Base-by-base conservation (phyloP, 805 yeast species). In the Candida incommunis region DNA sequence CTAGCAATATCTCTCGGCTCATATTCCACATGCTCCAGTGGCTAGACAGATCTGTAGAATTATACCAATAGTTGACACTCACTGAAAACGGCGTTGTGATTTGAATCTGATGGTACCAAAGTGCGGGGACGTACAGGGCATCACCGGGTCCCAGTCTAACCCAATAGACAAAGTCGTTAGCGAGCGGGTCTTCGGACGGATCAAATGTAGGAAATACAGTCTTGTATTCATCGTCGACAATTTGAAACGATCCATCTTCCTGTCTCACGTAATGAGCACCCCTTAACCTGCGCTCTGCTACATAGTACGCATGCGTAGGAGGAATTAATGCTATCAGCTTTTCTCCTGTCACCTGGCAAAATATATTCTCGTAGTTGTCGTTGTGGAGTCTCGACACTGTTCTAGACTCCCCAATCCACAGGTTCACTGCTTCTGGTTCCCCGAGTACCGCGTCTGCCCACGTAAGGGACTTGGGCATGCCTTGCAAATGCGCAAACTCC, bases 41-140 rank as follows among this genome's bases (percentile, higher is more conserved):
- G 41, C 41, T 3, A 41, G 47, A 13, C 44, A 43, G 4, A 35
- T 29, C 15, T 40, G 27, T 18, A 44, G 59, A 53, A 1, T 54
- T 47, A 43, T 60, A 59, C 66, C 66, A 62, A 46, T 62, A 62
- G 47, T 62, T 62, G 23, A 57, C 51, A 20, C 63, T 58, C 15
- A 60, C 45, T 40, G 57, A 58, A 24, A 52, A 23, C 11, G 43
- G 46, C 13, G 43, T 50, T 4, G 41, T 23, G 21, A 61, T 60
- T 25, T 55, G 54, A 4, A 65, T 64, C 50, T 65, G 65, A 41
- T 65, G 69, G 48, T 61, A 65, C 69, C 69, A 65, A 42, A 64
- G 52, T 3, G 68, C 63, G 0, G 69, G 69, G 9, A 65, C 46
- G 46, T 59, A 65, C 35, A 65, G 53, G 15, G 59, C 54, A 41